phyloP scores from a whole-genome alignment of 225 moss, liverwort and hornwort genomes.

The Anthoceros angustus region DNA sequence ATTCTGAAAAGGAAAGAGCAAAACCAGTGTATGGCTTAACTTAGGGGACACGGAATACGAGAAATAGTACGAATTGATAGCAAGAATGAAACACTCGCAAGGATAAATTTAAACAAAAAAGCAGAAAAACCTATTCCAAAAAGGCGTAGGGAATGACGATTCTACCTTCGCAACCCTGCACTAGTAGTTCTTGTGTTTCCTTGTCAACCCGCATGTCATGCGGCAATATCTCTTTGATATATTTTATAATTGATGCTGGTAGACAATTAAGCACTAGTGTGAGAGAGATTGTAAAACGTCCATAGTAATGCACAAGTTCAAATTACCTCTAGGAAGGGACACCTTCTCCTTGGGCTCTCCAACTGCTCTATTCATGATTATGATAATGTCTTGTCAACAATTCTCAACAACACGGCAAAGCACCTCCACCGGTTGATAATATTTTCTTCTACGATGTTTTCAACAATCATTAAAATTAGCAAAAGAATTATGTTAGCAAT shows the following conservation, averaged over 20 bases:
- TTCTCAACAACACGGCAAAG: too few relatives aligned
- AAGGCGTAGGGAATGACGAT: too few relatives aligned
- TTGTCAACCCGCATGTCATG: conserved; percentile 98
- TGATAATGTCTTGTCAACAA: conserved; percentile 6
- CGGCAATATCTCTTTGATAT: conserved; percentile 98
- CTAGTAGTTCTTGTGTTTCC: conserved; percentile 91
- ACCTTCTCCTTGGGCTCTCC: conserved; percentile 97
- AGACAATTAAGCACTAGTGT: neutral
- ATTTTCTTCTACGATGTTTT: too few relatives aligned
- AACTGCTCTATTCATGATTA: conserved; percentile 67
- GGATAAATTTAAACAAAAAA: too few relatives aligned
- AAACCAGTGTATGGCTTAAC: neutral
- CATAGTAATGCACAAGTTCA: conserved; percentile 6
- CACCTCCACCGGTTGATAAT: too few relatives aligned
- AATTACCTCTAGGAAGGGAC: conserved; percentile 71
- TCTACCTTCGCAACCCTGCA: conserved; percentile 96
- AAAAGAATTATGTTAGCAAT: too few relatives aligned
- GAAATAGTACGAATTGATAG: too few relatives aligned
- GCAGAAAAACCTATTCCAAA: neutral
- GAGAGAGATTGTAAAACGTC: neutral
- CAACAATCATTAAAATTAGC: too few relatives aligned
- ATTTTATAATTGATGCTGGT: conserved; percentile 98
- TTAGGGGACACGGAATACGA: too few relatives aligned
- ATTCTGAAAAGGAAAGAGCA: too few relatives aligned
- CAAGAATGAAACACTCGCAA: too few relatives aligned